phyloP scores from a whole-genome alignment of 139 green algal species.

The Marvania coccoides region DNA sequence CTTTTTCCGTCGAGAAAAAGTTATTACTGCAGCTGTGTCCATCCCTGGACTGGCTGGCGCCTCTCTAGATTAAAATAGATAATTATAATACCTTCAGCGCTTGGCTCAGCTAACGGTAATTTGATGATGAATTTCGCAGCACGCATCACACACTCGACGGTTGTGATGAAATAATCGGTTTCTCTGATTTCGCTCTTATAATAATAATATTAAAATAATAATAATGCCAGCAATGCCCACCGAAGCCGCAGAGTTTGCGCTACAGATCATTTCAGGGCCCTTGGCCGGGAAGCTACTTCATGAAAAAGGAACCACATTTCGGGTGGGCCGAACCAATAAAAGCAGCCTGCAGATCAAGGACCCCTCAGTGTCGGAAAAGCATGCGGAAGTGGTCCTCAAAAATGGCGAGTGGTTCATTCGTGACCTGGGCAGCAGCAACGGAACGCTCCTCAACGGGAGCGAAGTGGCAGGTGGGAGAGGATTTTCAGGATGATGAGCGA shows the following conservation, averaged over 20 bases:
- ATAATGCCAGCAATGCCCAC: neutral
- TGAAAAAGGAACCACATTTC: neutral
- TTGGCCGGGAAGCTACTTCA: neutral
- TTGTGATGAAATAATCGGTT: too few relatives aligned
- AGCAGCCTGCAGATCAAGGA: constrained; percentile 59
- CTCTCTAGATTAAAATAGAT: too few relatives aligned
- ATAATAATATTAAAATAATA: too few relatives aligned
- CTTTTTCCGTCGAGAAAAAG: neutral
- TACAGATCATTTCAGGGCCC: neutral
- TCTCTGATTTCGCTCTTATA: too few relatives aligned
- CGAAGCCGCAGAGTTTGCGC: neutral
- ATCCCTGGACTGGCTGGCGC: too few relatives aligned
- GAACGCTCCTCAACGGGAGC: constrained; percentile 44
- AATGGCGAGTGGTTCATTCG: constrained; percentile 32
- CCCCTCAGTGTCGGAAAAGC: constrained; percentile 49
- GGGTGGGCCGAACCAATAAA: constrained; percentile 15
- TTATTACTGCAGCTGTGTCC: neutral
- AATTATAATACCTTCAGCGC: too few relatives aligned
- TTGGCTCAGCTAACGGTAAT: too few relatives aligned
- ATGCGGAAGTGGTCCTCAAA: constrained; percentile 47
- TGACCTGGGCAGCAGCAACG: constrained; percentile 61
- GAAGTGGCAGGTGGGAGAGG: constrained; percentile 6
- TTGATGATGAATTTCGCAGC: too few relatives aligned
- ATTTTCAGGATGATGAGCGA: neutral
- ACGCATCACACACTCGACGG: too few relatives aligned